phyloP scores from a whole-genome alignment of 208 protist species.

The Acanthamoeba castellanii region DNA sequence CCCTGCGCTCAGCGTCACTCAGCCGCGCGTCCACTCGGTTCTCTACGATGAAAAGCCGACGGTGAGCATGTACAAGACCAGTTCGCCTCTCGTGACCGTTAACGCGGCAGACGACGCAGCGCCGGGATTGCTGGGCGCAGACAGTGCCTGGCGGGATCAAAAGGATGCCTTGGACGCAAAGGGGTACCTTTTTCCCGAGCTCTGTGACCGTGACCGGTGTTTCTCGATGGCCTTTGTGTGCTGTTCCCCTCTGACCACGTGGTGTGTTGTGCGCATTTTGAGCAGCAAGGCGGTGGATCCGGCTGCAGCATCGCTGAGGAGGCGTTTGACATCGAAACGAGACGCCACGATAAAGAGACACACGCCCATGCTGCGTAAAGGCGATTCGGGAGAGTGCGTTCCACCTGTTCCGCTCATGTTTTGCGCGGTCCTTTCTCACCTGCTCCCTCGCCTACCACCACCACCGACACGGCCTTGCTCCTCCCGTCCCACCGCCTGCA shows the following conservation, averaged over 20 bases:
- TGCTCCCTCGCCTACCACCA: too few species aligned
- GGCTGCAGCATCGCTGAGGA: not conserved
- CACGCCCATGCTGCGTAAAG: conserved; percentile 6
- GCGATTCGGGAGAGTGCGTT: not conserved
- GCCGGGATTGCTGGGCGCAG: not conserved
- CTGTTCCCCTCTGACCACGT: not conserved
- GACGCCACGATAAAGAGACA: not conserved
- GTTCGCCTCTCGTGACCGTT: not conserved
- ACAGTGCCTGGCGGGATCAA: not conserved
- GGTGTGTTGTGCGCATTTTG: not conserved
- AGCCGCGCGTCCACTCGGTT: not conserved
- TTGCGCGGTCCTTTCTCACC: not conserved
- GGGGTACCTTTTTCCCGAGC: too few species aligned
- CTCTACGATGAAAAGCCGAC: not conserved
- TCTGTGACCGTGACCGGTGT: not conserved
- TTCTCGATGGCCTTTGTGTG: too few species aligned
- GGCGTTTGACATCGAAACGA: not conserved
- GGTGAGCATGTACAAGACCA: conserved; percentile 47
- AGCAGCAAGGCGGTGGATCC: not conserved
- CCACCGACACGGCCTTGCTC: not conserved
- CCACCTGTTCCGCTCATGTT: not conserved
- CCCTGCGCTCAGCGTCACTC: not conserved
- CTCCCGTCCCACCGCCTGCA: not conserved
- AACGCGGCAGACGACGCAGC: too few species aligned
- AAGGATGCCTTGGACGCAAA: not conserved